Evolutionary conservation across 2,329 filamentous ascomycete genomes (phyloP), one percentile per base, ranked within the genome.

Genomic region (Fusarium sp.): DNA sequence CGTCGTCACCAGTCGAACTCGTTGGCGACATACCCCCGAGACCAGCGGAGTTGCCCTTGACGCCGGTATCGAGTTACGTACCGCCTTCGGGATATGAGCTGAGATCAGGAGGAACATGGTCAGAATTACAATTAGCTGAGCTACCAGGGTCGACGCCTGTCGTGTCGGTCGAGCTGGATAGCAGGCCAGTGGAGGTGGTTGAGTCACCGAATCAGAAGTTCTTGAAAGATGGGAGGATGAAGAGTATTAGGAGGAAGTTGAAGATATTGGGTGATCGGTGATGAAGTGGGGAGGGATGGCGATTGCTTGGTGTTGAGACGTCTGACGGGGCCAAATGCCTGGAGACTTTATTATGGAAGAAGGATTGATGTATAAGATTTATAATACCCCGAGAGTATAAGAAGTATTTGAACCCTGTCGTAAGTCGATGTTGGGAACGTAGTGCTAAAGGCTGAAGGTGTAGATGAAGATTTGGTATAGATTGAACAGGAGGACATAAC

Each of bases 61-160:
- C 53, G 4, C 53, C 53, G 12, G 39, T 56, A 8, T 56, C 39
- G 18, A 56, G 39, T 7, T 20, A 29, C n/a, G 29, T 45, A 11
- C 17, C 52, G 7, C 33, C 50, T 27, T 25, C 33, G n/a, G 33
- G 33, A 17, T 27, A 53, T 11, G 33, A 39, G 18, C 22, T 62
- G 12, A 15, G 9, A 14, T 31, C 58, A 31, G 25, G 41, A 3
- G 27, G 7, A 9, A 50, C 44, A n/a, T 46, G n/a, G 45, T 27
- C 61, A 12, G 33, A 47, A 14, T 36, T 65, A 7, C 63, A 65
- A 8, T 22, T 59, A 25, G 50, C 50, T 45, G 61, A 59, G 33
- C 31, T 66, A 12, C 31, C 53, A 15, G 50, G 33, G n/a, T 39
- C 60, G 2, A 49, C 47, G 10, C 58, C 58, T 15, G 38, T 50